phyloP scores from a whole-genome alignment of 1,139 yeast genomes.

The Candida gigantensis region DNA sequence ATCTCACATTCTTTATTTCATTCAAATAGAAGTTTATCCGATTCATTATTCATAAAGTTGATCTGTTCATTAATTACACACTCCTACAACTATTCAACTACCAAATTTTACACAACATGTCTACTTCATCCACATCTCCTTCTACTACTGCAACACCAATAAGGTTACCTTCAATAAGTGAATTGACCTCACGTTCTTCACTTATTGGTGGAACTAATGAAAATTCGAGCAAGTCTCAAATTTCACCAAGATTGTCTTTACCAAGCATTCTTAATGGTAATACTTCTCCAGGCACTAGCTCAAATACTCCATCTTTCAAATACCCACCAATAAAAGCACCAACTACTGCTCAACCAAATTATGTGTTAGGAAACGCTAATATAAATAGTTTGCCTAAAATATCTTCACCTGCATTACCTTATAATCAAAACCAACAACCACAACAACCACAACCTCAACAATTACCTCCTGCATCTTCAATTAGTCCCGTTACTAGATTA shows the following conservation, averaged over 20 bases:
- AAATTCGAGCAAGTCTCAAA: slow-evolving; percentile 2
- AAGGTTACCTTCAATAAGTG: slow-evolving; percentile 37
- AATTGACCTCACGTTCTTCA: slow-evolving; percentile 25
- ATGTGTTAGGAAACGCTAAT: slow-evolving; percentile 2
- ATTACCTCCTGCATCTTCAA: slow-evolving; percentile 13
- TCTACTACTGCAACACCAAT: slow-evolving; percentile 8
- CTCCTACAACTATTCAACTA: background rate
- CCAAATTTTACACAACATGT: background rate
- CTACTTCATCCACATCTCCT: background rate
- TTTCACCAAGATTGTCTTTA: slow-evolving; percentile 12
- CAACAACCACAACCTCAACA: slow-evolving; percentile 3
- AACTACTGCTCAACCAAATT: slow-evolving; percentile 7
- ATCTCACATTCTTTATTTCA: no score
- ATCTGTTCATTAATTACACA: background rate
- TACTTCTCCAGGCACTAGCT: background rate
- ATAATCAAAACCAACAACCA: background rate
- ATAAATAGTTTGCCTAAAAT: slow-evolving; percentile 13
- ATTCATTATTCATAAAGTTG: no score
- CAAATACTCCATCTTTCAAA: slow-evolving; percentile 13
- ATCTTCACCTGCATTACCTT: slow-evolving; percentile 18
- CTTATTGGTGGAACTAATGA: slow-evolving; percentile 4
- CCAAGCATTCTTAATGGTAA: slow-evolving; percentile 9
- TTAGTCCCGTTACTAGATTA: slow-evolving; percentile 4
- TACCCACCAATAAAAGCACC: slow-evolving; percentile 15
- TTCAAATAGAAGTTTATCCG: no score